phyloP scores from a whole-genome alignment of 495 filamentous ascomycete genomes.

The Penicillium arizonense region DNA sequence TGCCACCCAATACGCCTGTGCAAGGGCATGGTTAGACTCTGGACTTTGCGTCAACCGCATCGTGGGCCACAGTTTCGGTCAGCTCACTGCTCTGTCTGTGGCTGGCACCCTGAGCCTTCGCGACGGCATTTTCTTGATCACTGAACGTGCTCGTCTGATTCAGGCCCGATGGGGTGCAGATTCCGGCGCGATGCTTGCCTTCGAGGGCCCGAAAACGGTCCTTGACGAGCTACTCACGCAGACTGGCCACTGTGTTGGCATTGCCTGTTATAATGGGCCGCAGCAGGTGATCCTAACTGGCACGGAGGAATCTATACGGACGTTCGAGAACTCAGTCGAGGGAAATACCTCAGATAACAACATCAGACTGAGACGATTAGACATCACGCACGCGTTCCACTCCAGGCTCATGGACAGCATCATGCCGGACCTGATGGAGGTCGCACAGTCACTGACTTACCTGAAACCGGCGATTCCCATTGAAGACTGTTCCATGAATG shows the following conservation, averaged over 20 bases:
- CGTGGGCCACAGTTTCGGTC: conserved; percentile 55
- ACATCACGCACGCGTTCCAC: conserved; percentile 50
- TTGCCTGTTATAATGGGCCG: conserved; percentile 50
- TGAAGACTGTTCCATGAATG: conserved; percentile 18
- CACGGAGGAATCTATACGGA: conserved; percentile 28
- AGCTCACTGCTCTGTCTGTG: conserved; percentile 49
- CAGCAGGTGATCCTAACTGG: conserved; percentile 35
- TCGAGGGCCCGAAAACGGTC: not conserved
- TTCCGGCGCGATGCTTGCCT: not conserved
- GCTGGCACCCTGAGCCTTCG: conserved; percentile 31
- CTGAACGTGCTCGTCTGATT: conserved; percentile 28
- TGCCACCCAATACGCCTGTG: conserved; percentile 47
- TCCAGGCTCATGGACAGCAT: conserved; percentile 43
- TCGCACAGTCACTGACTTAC: conserved; percentile 30
- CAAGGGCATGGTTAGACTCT: conserved; percentile 48
- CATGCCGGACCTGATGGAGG: conserved; percentile 17
- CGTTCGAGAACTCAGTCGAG: conserved; percentile 7
- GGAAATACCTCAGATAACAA: not conserved
- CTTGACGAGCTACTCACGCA: not conserved
- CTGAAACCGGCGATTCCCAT: conserved; percentile 24
- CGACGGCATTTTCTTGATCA: conserved; percentile 40
- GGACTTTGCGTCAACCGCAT: conserved; percentile 36
- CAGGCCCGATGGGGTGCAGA: not conserved
- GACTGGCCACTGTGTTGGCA: conserved; percentile 11
- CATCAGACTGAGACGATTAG: conserved; percentile 35